Conservation (phyloP, 257 asterid species). For the Leptodermis oblonga region DNA sequence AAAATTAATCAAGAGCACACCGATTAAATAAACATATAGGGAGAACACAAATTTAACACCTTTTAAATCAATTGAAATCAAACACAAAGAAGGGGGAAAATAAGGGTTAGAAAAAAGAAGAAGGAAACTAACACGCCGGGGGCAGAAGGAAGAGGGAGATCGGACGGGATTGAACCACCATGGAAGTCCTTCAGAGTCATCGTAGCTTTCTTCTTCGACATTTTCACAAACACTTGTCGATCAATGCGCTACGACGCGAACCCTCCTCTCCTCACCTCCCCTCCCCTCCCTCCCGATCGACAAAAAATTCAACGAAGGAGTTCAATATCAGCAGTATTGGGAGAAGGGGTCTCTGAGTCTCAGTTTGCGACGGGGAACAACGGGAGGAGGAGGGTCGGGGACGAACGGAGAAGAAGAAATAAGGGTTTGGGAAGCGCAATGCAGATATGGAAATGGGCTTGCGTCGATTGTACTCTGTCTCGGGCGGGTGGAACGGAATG, state of each 20-base stretch:
- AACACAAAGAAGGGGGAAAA: background rate
- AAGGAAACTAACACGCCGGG: constrained; percentile 78
- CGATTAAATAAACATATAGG: background rate
- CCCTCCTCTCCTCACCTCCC: no score
- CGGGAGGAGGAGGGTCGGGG: background rate
- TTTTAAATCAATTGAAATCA: background rate
- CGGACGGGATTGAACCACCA: constrained; percentile 96
- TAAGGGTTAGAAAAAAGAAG: constrained; percentile 16
- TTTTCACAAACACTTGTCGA: constrained; percentile 13
- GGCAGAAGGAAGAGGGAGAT: constrained; percentile 90
- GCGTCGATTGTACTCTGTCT: constrained; percentile 14
- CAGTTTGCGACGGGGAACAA: background rate
- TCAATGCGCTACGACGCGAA: background rate
- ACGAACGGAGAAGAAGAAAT: background rate
- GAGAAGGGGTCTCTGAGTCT: background rate
- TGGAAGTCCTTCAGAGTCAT: constrained; percentile 94
- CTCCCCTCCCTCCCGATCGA: background rate
- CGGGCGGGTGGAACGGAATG: background rate
- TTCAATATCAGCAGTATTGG: background rate
- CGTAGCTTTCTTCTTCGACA: constrained; percentile 93
- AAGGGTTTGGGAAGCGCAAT: background rate
- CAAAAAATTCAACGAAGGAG: background rate
- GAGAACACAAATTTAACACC: background rate
- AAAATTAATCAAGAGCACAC: background rate
- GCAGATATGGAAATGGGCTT: background rate